These are phyloP conservation scores for Endogone sp. DNA, from an alignment of 192 early-diverging fungal genomes.

Conservation along the genomic window DNA sequence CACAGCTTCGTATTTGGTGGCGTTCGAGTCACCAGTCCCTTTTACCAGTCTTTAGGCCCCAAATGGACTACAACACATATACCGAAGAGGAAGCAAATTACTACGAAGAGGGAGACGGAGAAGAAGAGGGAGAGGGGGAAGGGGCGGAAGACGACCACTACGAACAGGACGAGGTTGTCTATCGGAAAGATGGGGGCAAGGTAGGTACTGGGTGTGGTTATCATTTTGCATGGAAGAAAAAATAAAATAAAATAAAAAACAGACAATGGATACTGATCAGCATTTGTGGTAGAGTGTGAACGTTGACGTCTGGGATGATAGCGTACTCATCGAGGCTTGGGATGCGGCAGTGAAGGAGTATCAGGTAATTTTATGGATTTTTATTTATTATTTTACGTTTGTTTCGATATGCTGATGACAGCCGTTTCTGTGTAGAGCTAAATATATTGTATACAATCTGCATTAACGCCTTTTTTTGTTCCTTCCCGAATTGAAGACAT, in stretches of 20 bases:
- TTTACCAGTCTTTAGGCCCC: background rate
- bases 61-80: slow-evolving; percentile 8
- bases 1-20: background rate
- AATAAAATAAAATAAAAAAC: no score
- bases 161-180: background rate
- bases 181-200: background rate
- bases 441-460: background rate
- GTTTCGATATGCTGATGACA: no score
- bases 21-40: background rate
- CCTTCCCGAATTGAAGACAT: background rate
- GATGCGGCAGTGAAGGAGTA: slow-evolving; percentile 55
- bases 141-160: slow-evolving; percentile 1
- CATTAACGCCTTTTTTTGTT: no score
- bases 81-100: slow-evolving; percentile 7
- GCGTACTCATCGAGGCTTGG: slow-evolving; percentile 58
- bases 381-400: background rate
- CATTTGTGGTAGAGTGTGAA: background rate
- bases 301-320: slow-evolving; percentile 58
- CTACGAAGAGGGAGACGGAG: slow-evolving; percentile 7
- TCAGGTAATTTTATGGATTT: slow-evolving; percentile 18
- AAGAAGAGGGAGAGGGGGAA: slow-evolving; percentile 3
- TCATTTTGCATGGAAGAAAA: background rate
- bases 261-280: background rate
- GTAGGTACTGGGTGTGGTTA: background rate
- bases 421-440: no score